These are phyloP conservation scores for Globisporangium canariense DNA, from an alignment of 352 stramenopile genomes.

Conservation along the genomic window DNA sequence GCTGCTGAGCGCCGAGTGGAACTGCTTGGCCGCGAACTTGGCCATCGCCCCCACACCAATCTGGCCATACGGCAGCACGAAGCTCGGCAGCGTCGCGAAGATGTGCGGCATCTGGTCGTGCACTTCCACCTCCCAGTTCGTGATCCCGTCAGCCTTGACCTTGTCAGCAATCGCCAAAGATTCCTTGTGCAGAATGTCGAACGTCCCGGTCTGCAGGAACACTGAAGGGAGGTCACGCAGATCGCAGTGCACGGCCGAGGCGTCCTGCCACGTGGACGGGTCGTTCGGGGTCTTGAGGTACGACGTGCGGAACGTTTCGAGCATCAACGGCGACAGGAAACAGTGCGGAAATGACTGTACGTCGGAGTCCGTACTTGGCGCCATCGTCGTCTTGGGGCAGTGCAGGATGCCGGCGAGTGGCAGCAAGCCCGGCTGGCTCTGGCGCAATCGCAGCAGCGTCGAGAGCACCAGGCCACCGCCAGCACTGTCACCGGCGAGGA, in stretches of 20 bases:
- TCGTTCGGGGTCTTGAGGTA: slow-evolving; percentile 20
- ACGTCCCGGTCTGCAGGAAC: slow-evolving; percentile 35
- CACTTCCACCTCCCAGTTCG: slow-evolving; percentile 27
- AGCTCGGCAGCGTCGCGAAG: slow-evolving; percentile 33
- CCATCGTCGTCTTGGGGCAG: slow-evolving; percentile 32
- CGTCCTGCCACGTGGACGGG: slow-evolving; percentile 26
- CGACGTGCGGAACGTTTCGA: slow-evolving; percentile 19
- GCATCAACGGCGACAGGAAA: slow-evolving; percentile 25
- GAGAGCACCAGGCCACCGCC: slow-evolving; percentile 41
- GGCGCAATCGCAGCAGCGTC: slow-evolving; percentile 31
- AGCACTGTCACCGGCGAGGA: slow-evolving; percentile 41
- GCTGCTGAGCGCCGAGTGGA: too few relatives aligned
- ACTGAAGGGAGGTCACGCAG: slow-evolving; percentile 31
- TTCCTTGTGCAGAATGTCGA: slow-evolving; percentile 42
- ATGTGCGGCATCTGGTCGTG: slow-evolving; percentile 37
- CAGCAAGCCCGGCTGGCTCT: slow-evolving; percentile 16
- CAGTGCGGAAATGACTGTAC: slow-evolving; percentile 25
- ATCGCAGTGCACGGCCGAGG: slow-evolving; percentile 38
- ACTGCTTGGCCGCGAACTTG: slow-evolving; percentile 30
- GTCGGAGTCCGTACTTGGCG: slow-evolving; percentile 1
- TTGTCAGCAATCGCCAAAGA: slow-evolving; percentile 29
- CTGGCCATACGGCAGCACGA: slow-evolving; percentile 33
- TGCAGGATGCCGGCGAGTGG: slow-evolving; percentile 20
- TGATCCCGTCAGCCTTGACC: slow-evolving; percentile 26
- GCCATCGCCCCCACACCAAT: slow-evolving; percentile 30